These are phyloP conservation scores for Coprinellus micaceus DNA, from an alignment of 768 basidiomycete genomes.

Conservation along the genomic window DNA sequence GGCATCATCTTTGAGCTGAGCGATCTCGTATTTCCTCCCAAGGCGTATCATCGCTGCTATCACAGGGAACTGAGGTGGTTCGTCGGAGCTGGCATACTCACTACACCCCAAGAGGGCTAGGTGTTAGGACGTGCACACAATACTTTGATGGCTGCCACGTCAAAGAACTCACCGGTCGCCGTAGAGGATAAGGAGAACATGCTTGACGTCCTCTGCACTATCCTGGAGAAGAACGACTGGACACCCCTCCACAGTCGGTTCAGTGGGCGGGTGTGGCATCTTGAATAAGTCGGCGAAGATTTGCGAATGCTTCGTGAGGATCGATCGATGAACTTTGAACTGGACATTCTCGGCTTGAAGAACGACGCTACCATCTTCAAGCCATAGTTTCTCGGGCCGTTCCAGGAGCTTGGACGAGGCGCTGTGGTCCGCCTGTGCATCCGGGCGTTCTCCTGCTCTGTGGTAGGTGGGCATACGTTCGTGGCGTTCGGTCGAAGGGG, in stretches of 20 bases:
- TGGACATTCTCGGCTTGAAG: constrained; percentile 7
- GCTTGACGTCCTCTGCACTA: constrained; percentile 27
- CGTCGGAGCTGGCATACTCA: background rate
- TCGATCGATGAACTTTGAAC: constrained; percentile 11
- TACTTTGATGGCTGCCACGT: no score
- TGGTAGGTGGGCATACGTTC: no score
- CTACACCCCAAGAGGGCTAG: background rate
- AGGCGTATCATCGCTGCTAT: constrained; percentile 35
- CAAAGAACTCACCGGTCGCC: constrained; percentile 31
- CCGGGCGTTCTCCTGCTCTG: no score
- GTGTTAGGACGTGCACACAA: background rate
- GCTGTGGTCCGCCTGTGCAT: no score
- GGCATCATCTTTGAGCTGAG: background rate
- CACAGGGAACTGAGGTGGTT: constrained; percentile 12
- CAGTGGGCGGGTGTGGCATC: constrained; percentile 6
- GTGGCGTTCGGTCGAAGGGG: no score
- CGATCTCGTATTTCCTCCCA: constrained; percentile 36
- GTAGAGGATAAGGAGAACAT: constrained; percentile 32
- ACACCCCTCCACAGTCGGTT: constrained; percentile 21
- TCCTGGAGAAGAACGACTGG: constrained; percentile 32
- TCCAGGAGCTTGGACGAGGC: background rate
- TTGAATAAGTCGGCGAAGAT: constrained; percentile 10
- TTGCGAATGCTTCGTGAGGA: constrained; percentile 11
- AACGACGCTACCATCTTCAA: constrained; percentile 9
- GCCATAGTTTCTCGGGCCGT: constrained; percentile 1